Evolutionary conservation across 164 flowering plant species (phyloP).

Genomic region (Santalum album): DNA sequence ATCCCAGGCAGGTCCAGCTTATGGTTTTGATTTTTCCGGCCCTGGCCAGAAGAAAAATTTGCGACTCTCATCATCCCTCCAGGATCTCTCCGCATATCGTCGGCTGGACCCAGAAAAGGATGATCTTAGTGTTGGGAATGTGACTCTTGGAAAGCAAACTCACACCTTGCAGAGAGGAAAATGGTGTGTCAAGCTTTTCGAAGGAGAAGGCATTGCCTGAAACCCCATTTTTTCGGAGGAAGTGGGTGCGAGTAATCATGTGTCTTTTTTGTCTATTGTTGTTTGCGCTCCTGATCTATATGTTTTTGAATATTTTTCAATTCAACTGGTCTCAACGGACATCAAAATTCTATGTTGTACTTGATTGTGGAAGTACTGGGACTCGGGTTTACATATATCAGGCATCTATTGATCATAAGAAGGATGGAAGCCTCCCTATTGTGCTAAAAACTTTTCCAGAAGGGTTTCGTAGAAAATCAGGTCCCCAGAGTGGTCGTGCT

Average conservation of each 20-base stretch:
- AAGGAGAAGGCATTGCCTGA: constrained; percentile 52
- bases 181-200: constrained; percentile 60
- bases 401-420: constrained; percentile 34
- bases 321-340: constrained; percentile 37
- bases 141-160: constrained; percentile 22
- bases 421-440: constrained; percentile 51
- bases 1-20: constrained; percentile 25
- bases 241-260: constrained; percentile 40
- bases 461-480: constrained; percentile 32
- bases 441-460: constrained; percentile 49
- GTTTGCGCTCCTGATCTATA: constrained; percentile 30
- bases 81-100: constrained; percentile 63
- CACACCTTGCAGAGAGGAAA: constrained; percentile 42
- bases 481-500: constrained; percentile 61
- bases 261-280: constrained; percentile 38
- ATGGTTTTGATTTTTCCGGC: constrained; percentile 24
- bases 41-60: constrained; percentile 36
- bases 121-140: constrained; percentile 13
- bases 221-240: constrained; percentile 31
- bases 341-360: constrained; percentile 67
- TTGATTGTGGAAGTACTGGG: constrained; percentile 97
- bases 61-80: constrained; percentile 69
- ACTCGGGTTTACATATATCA: constrained; percentile 81
- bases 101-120: constrained; percentile 51
- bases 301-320: constrained; percentile 25